Evolutionary conservation across 2,329 filamentous ascomycete species (phyloP).

Genomic region (Calonectria henricotiae): DNA sequence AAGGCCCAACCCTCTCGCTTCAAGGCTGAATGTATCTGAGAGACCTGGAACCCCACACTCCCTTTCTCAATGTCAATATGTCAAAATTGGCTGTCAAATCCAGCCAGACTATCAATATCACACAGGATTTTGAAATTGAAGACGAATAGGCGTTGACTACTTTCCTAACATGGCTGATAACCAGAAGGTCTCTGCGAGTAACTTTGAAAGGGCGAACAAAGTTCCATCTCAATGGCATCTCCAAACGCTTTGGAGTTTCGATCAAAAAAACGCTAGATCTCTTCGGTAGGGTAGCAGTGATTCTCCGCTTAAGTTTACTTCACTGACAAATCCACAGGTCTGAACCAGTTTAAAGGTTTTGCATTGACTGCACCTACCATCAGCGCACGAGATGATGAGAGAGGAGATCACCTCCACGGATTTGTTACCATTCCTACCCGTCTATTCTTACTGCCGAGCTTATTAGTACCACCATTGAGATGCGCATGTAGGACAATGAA

Average conservation of each 20-base stretch:
- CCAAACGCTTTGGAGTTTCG: not conserved
- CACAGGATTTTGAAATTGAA: not conserved
- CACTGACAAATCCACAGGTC: not conserved
- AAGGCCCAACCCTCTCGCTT: slow-evolving; percentile 13
- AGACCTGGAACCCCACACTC: slow-evolving; percentile 13
- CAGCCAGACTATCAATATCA: not conserved
- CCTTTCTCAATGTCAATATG: not conserved
- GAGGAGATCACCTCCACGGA: slow-evolving; percentile 19
- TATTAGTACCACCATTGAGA: not conserved
- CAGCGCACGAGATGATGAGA: slow-evolving; percentile 3
- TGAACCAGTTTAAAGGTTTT: slow-evolving; percentile 12
- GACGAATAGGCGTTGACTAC: slow-evolving; percentile 8
- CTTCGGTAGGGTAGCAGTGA: not conserved
- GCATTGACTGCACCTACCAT: not conserved
- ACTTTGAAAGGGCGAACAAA: slow-evolving; percentile 8
- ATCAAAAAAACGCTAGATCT: slow-evolving; percentile 10
- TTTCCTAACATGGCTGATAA: slow-evolving; percentile 2
- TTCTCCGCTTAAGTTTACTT: too few relatives aligned
- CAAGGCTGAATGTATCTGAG: slow-evolving; percentile 16
- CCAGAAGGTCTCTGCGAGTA: not conserved
- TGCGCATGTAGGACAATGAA: too few relatives aligned
- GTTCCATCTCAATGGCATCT: slow-evolving; percentile 15
- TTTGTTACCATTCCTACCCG: slow-evolving; percentile 9
- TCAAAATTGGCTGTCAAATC: not conserved
- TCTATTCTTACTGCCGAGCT: slow-evolving; percentile 10